Base-by-base conservation (phyloP, 2,329 filamentous ascomycete species). In the Ophiognomonia clavigignenti-juglandacearum region DNA sequence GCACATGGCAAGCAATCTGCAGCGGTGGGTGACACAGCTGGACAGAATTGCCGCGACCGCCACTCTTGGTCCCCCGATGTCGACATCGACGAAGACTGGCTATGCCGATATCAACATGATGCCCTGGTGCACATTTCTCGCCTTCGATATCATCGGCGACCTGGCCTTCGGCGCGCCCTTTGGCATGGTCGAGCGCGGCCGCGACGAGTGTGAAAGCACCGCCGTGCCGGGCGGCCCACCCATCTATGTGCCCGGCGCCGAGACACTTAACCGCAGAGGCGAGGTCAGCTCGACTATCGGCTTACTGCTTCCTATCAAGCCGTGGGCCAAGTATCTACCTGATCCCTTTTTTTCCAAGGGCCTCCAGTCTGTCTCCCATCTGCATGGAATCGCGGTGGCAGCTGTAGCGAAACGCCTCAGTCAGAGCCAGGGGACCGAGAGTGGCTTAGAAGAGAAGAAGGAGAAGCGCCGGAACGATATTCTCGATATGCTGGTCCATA, bases 331-430 rank as follows among this genome's bases (percentile, higher is more conserved):
- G 57, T 91, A 84, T 64, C 67, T 95, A 10, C 88, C 88, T 0
- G 88, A 93, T 59, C 77, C 83, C 1, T 95, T 93, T 71, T 93
- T 93, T 71, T 75, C 68, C 55, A 71, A 86, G 52, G 88, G 88
- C 8, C 68, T 91, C 27, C 68, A 78, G 35, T 87, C 88, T 0
- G 85, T 95, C 0, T 69, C 89, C 59, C 83, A 88, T 57, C 77
- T 96, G 3, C 87, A 89, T 0, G 90, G 90, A 34, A 95, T 96
- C 54, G 90, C 89, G 22, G 84, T 92, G 43, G 88, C 90, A 1
- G 77, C 87, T 4, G 90, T 96, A 39, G 83, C 83, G 53, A 73
- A 80, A 14, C 79, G 90, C 14, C 71, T 95, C 1, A 83, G 10
- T 6, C 24, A 26, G 24, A 10, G 24, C 6, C 6, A 6, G 6